A percentile compares a stretch with the other conserved stretches of the same genome.
Evolutionary conservation across 2,329 filamentous ascomycete genomes (phyloP).

Genomic region (Fusarium chuoi): DNA sequence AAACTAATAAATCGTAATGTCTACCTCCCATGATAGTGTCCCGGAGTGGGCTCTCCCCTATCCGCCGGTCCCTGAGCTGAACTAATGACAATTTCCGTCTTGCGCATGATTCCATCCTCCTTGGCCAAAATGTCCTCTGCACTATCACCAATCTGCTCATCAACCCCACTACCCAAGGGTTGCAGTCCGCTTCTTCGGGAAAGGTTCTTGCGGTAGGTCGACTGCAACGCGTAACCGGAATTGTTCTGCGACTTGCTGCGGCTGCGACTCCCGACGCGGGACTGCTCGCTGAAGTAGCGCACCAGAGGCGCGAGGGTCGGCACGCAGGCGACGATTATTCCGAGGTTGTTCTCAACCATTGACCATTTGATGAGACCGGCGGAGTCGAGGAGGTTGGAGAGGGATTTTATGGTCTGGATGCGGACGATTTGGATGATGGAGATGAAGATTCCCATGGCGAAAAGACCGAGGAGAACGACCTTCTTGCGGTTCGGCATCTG

Average conservation of each 20-base stretch:
- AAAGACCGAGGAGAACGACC: slow-evolving; percentile 54
- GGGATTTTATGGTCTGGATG: slow-evolving; percentile 58
- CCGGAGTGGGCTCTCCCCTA: neutral
- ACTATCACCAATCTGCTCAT: slow-evolving; percentile 16
- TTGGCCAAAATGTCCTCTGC: slow-evolving; percentile 23
- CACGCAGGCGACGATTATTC: slow-evolving; percentile 55
- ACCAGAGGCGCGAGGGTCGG: slow-evolving; percentile 57
- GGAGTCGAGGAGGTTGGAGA: slow-evolving; percentile 58
- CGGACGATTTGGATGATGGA: slow-evolving; percentile 62
- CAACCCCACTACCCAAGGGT: slow-evolving; percentile 28
- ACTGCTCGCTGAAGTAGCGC: slow-evolving; percentile 48
- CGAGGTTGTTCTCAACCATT: slow-evolving; percentile 56
- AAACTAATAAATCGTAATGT: neutral
- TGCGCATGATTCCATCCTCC: slow-evolving; percentile 20
- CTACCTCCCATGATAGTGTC: neutral
- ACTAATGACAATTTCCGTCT: slow-evolving; percentile 23
- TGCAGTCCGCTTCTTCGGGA: slow-evolving; percentile 33
- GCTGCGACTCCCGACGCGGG: slow-evolving; percentile 31
- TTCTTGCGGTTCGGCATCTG: slow-evolving; percentile 54
- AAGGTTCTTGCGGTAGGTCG: slow-evolving; percentile 35
- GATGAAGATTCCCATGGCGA: slow-evolving; percentile 62
- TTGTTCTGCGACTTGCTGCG: slow-evolving; percentile 21
- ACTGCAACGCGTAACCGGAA: slow-evolving; percentile 45
- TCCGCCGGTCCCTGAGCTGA: neutral
- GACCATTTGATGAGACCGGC: slow-evolving; percentile 57